phyloP scores from a whole-genome alignment of 2,329 filamentous ascomycete genomes.

The Cladosporium sp. region DNA sequence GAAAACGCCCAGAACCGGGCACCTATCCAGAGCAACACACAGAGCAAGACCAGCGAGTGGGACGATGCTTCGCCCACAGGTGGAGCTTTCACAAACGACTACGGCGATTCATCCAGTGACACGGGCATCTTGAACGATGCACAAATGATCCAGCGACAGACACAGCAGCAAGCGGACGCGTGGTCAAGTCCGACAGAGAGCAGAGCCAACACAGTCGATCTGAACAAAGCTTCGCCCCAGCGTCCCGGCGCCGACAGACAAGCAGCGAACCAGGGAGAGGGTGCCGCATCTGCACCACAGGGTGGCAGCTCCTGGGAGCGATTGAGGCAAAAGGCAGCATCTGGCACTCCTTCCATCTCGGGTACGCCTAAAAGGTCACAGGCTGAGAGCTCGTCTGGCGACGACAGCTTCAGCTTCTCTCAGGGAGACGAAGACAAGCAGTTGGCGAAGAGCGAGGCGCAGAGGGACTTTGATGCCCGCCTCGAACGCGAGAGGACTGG shows the following conservation, averaged over 20 bases:
- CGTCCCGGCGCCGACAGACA: background rate
- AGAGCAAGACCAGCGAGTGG: constrained; percentile 18
- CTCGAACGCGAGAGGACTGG: constrained; percentile 52
- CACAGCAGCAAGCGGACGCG: constrained; percentile 21
- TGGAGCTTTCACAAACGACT: constrained; percentile 35
- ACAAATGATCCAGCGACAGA: constrained; percentile 27
- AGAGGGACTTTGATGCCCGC: constrained; percentile 52
- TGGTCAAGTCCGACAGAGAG: constrained; percentile 4
- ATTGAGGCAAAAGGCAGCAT: constrained; percentile 37
- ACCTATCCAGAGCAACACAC: background rate
- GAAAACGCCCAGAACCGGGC: constrained; percentile 14
- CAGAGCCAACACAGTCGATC: background rate
- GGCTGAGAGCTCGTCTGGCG: constrained; percentile 30
- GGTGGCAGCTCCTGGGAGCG: constrained; percentile 47
- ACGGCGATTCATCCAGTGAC: constrained; percentile 26
- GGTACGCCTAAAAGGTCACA: constrained; percentile 20
- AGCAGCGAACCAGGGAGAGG: constrained; percentile 10
- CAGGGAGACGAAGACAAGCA: constrained; percentile 45
- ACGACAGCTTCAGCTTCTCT: constrained; percentile 49
- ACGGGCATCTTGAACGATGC: constrained; percentile 35
- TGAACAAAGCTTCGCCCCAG: constrained; percentile 9
- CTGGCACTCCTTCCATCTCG: constrained; percentile 16
- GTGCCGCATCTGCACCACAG: background rate
- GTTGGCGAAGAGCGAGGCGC: constrained; percentile 46
- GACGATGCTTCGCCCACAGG: constrained; percentile 46